phyloP scores from a whole-genome alignment of 2,329 filamentous ascomycete genomes.

The Cladosporium cucumerinum region DNA sequence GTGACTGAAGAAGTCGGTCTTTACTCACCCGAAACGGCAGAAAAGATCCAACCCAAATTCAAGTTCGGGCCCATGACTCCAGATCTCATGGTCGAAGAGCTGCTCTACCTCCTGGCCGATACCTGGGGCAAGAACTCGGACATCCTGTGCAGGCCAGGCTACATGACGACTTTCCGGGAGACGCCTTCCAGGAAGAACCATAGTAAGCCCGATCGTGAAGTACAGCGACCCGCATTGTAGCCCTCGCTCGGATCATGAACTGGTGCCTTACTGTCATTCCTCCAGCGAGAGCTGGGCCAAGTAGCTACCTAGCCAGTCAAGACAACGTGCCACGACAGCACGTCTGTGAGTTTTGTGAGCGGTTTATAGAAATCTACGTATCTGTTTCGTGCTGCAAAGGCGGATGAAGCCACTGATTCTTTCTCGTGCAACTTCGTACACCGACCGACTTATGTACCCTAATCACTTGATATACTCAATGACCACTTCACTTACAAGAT shows the following conservation, averaged over 20 bases:
- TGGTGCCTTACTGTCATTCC: conserved; percentile 20
- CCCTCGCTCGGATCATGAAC: conserved; percentile 19
- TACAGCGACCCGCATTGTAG: conserved; percentile 19
- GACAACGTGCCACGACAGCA: no score
- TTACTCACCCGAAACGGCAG: conserved; percentile 29
- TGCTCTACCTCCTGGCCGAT: conserved; percentile 29
- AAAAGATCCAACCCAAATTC: conserved; percentile 29
- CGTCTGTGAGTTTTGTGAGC: no score
- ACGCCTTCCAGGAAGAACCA: conserved; percentile 28
- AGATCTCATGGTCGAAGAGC: conserved; percentile 31
- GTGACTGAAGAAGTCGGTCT: conserved; percentile 36
- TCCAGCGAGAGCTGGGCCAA: background rate
- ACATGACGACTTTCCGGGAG: conserved; percentile 21
- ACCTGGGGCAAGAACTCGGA: conserved; percentile 30
- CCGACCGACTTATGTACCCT: no score
- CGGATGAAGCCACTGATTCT: no score
- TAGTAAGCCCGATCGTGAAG: conserved; percentile 28
- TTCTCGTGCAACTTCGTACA: no score
- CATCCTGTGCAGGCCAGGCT: conserved; percentile 23
- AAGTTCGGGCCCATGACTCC: conserved; percentile 30
- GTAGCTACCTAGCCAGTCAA: background rate
- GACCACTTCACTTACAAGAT: no score
- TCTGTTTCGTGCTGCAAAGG: no score
- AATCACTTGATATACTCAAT: no score
- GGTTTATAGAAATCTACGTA: no score